Base-by-base conservation (phyloP, 352 stramenopile species). In the Phytophthora agathidicida region DNA sequence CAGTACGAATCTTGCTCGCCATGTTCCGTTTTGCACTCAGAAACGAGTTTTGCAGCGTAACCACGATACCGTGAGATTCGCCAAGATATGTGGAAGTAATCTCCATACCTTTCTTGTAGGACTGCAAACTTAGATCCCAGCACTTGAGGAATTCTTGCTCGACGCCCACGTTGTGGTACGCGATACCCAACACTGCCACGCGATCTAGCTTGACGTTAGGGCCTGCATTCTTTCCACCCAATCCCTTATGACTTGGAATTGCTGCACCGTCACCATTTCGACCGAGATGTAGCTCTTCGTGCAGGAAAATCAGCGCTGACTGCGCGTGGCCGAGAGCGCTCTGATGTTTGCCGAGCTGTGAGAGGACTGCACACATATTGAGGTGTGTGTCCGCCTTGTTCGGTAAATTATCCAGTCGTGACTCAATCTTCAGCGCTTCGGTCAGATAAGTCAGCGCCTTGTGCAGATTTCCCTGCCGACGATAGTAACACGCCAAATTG, bases 131-230 rank as follows among this genome's bases (percentile, higher is more conserved):
- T 16, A 93, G 68, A 41, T 98, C 87, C 57, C 85, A 97, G 48
- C 85, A 91, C 54, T 98, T 98, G 14, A 98, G 72, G 54, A 98
- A 98, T 55, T 98, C 94, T 39, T 98, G 90, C 65, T 98, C 94
- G 16, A 98, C 94, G 20, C 93, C 94, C 32, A 98, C 90, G 53
- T 98, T 98, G 60, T 98, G 94, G 66, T 98, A 98, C 7, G 94
- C 94, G 24, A 98, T 98, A 1, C 89, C 91, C 10, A 98, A 68
- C 2, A 98, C 94, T 8, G 94, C 91, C 13, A 98, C 79, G 2
- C 94, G 80, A 44, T 98, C 94, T 13, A 92, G 69, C 32, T 95
- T 91, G 9, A 75, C 71, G 1, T 42, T 72, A 22, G 73, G 27
- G 5, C 86, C 46, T 11, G 39, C 52, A 43, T 14, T 62, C 16